Conservation (phyloP, 768 basidiomycete genomes). For the Royoungia palumana region DNA sequence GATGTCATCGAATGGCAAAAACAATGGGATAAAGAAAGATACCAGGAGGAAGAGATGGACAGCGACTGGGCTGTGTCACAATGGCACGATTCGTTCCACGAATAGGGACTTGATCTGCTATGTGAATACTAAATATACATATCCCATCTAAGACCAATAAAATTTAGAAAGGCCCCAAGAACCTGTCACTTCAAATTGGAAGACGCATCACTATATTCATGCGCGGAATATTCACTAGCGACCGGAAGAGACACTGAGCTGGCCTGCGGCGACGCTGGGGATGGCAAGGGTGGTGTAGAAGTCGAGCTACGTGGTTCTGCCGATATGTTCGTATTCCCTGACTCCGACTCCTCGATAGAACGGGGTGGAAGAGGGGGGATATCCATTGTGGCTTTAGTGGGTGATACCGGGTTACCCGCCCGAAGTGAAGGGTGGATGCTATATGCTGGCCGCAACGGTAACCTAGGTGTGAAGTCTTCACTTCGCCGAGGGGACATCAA, state of each 20-base stretch:
- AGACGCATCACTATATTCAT: slow-evolving; percentile 10
- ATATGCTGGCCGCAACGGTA: slow-evolving; percentile 63
- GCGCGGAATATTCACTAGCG: slow-evolving; percentile 4
- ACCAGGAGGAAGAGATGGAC: slow-evolving; percentile 34
- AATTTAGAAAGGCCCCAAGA: neutral
- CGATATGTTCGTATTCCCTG: slow-evolving; percentile 2
- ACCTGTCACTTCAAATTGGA: slow-evolving; percentile 14
- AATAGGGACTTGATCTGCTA: slow-evolving; percentile 4
- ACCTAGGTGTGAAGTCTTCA: slow-evolving; percentile 70
- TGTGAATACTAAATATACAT: slow-evolving; percentile 4
- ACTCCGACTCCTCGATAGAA: slow-evolving; percentile 20
- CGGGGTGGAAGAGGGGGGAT: slow-evolving; percentile 29
- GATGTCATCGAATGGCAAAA: slow-evolving; percentile 32
- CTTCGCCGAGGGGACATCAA: slow-evolving; percentile 27
- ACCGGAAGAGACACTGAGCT: slow-evolving; percentile 15
- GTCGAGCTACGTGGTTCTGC: slow-evolving; percentile 7
- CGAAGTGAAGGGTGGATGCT: slow-evolving; percentile 81
- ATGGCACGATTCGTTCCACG: slow-evolving; percentile 28
- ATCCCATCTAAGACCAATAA: slow-evolving; percentile 3
- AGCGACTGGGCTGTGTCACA: slow-evolving; percentile 31
- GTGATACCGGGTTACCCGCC: slow-evolving; percentile 43
- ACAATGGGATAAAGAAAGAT: slow-evolving; percentile 24
- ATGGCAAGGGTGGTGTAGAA: slow-evolving; percentile 22
- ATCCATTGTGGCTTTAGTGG: slow-evolving; percentile 40
- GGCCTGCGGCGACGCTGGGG: slow-evolving; percentile 8